Evolutionary conservation across 768 basidiomycete genomes (phyloP).

Genomic region (Psilocybe cubensis): DNA sequence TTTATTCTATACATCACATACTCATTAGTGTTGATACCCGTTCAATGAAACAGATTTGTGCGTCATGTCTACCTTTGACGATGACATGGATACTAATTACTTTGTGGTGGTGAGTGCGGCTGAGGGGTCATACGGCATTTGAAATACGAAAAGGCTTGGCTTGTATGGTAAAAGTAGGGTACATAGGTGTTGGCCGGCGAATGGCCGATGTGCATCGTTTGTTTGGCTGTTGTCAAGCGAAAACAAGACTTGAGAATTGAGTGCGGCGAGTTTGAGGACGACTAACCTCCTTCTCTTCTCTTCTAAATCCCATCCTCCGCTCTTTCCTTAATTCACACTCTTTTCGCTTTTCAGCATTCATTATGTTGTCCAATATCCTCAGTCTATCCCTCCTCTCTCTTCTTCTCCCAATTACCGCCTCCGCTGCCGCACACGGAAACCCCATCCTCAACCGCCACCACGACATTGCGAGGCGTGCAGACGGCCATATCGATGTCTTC

Average conservation of each 20-base stretch:
- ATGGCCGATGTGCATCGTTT: conserved; percentile 7
- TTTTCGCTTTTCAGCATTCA: not conserved
- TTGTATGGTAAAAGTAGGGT: not conserved
- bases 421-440: conserved; percentile 34
- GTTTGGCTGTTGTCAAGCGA: conserved; percentile 10
- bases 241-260: not conserved
- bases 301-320: not conserved
- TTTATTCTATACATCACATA: not conserved
- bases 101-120: no score
- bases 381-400: conserved; percentile 31
- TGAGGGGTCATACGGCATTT: no score
- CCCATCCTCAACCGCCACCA: conserved; percentile 44
- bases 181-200: not conserved
- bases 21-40: not conserved
- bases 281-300: not conserved
- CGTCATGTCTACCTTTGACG: not conserved
- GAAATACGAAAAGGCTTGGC: not conserved
- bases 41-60: not conserved
- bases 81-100: not conserved
- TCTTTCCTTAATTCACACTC: conserved; percentile 3
- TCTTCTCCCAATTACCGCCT: conserved; percentile 38
- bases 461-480: conserved; percentile 51
- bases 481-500: conserved; percentile 41
- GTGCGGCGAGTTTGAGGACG: not conserved
- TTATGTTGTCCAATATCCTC: conserved; percentile 27